Evolutionary conservation across 352 stramenopile genomes (phyloP).

Genomic region (Globisporangium okanoganense): DNA sequence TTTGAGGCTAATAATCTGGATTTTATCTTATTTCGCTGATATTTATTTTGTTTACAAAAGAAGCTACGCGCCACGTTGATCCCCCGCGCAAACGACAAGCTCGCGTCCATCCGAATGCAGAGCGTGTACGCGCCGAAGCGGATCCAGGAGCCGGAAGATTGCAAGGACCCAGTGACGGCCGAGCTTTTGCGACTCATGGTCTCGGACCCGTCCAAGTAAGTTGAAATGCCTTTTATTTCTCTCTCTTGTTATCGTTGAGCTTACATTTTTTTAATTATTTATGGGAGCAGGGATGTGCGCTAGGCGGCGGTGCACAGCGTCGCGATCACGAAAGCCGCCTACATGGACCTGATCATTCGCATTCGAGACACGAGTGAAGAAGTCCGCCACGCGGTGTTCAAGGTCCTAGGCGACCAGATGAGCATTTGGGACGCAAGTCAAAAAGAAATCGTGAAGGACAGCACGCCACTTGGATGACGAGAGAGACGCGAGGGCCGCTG

Average conservation of each 20-base stretch:
- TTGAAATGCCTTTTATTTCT: not conserved
- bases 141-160: conserved; percentile 40
- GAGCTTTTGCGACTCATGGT: conserved; percentile 60
- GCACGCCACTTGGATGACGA: no score
- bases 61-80: conserved; percentile 43
- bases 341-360: conserved; percentile 61
- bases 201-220: conserved; percentile 70
- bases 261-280: not conserved
- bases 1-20: not conserved
- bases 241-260: no score
- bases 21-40: no score
- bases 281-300: conserved; percentile 58
- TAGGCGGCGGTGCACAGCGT: conserved; percentile 60
- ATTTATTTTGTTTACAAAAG: no score
- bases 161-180: conserved; percentile 35
- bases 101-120: conserved; percentile 54
- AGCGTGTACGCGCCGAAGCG: conserved; percentile 56
- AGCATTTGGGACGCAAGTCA: conserved; percentile 43
- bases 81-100: conserved; percentile 55
- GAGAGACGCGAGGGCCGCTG: no score
- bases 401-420: conserved; percentile 40
- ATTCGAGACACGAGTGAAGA: conserved; percentile 71
- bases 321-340: conserved; percentile 32
- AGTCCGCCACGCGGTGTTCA: conserved; percentile 56
- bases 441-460: no score